Evolutionary conservation across 2,329 filamentous ascomycete species (phyloP).

Genomic region (Ophiobolus disseminans): DNA sequence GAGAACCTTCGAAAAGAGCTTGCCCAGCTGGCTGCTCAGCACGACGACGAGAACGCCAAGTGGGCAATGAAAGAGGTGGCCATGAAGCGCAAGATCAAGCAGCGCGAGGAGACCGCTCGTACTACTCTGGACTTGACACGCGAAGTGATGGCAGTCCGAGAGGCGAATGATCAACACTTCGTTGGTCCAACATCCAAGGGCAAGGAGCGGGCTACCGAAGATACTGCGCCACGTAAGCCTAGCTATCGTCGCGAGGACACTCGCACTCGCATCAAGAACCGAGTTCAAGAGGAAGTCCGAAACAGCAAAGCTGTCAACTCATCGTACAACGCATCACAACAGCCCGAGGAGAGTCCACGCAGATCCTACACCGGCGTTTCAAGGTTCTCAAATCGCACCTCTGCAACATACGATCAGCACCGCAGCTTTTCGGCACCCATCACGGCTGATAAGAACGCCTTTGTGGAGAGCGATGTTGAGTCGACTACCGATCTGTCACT

Average conservation of each 20-base stretch:
- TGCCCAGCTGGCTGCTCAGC: slow-evolving; percentile 42
- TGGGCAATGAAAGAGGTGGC: slow-evolving; percentile 43
- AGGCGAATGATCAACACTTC: slow-evolving; percentile 30
- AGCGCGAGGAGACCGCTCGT: slow-evolving; percentile 36
- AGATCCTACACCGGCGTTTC: slow-evolving; percentile 35
- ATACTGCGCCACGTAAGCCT: slow-evolving; percentile 32
- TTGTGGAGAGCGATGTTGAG: slow-evolving; percentile 43
- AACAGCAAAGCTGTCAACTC: slow-evolving; percentile 35
- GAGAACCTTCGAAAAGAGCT: slow-evolving; percentile 50
- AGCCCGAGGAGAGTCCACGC: slow-evolving; percentile 29
- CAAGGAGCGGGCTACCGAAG: slow-evolving; percentile 26
- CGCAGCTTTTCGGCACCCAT: slow-evolving; percentile 46
- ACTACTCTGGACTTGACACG: slow-evolving; percentile 40
- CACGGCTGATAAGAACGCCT: slow-evolving; percentile 22
- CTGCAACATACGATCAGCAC: slow-evolving; percentile 21
- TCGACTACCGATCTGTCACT: slow-evolving; percentile 52
- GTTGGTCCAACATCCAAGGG: slow-evolving; percentile 15
- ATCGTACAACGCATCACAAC: slow-evolving; percentile 23
- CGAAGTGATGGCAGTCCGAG: slow-evolving; percentile 36
- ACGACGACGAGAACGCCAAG: slow-evolving; percentile 41
- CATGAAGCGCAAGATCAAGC: slow-evolving; percentile 43
- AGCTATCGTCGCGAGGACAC: slow-evolving; percentile 43
- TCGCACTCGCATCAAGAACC: slow-evolving; percentile 41
- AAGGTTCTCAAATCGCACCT: slow-evolving; percentile 19
- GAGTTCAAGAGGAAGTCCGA: slow-evolving; percentile 44